phyloP scores from a whole-genome alignment of 345 rosid genomes.

The Citrus maxima region DNA sequence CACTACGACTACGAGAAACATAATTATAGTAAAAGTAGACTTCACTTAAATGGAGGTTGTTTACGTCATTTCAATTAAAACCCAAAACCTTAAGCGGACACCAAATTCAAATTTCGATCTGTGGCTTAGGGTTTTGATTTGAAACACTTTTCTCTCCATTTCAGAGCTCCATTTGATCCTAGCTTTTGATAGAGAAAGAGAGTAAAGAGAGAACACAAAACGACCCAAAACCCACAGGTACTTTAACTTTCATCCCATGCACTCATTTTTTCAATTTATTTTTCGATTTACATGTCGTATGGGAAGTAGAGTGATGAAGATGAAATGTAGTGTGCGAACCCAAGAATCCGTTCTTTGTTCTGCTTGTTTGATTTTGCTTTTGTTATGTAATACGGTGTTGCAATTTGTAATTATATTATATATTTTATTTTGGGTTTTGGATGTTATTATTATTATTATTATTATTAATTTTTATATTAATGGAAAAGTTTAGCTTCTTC shows the following conservation, averaged over 20 bases:
- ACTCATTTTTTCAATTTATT: neutral
- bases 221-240: slow-evolving; percentile 6
- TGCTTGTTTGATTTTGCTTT: slow-evolving; percentile 2
- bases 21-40: too few species aligned
- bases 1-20: too few species aligned
- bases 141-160: neutral
- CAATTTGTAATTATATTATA: neutral
- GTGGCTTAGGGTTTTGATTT: slow-evolving; percentile 24
- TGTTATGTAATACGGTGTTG: neutral
- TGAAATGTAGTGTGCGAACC: neutral
- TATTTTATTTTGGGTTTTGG: neutral
- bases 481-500: neutral
- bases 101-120: slow-evolving; percentile 18
- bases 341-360: neutral
- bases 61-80: neutral
- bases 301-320: neutral
- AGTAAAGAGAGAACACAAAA: slow-evolving; percentile 4
- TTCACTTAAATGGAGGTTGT: neutral
- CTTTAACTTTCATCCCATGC: neutral
- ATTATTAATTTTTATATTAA: neutral
- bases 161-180: neutral
- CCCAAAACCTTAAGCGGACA: neutral
- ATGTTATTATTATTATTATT: neutral
- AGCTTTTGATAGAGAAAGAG: neutral
- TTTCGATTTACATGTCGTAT: too few species aligned